Evolutionary conservation across 106 monocot species (phyloP).

Genomic region (Apostasia shenzhenica): DNA sequence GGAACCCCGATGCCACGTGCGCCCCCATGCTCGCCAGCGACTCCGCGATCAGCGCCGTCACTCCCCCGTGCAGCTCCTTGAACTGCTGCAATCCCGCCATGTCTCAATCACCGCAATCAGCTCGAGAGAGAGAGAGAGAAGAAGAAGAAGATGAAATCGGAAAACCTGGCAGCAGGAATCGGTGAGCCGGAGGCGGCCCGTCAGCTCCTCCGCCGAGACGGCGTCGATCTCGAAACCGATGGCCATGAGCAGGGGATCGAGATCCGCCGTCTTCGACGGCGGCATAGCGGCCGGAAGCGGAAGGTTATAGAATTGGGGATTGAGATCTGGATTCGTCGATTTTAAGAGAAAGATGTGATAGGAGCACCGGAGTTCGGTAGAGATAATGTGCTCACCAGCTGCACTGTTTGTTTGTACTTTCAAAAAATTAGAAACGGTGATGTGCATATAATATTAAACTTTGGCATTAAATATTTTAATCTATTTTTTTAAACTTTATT

Average conservation of each 20-base stretch:
- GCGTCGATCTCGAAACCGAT: slow-evolving; percentile 66
- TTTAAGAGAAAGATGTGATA: no score
- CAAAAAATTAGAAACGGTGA: no score
- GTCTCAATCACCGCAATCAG: not conserved
- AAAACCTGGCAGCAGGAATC: slow-evolving; percentile 12
- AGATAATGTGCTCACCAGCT: no score
- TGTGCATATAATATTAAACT: no score
- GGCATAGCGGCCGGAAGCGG: not conserved
- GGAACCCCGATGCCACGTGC: slow-evolving; percentile 74
- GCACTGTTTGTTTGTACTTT: no score
- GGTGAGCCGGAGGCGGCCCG: slow-evolving; percentile 55
- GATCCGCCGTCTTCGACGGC: slow-evolving; percentile 23
- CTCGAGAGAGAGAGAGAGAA: no score
- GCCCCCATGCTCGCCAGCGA: slow-evolving; percentile 82
- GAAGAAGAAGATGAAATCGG: no score
- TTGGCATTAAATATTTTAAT: no score
- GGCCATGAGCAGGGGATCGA: slow-evolving; percentile 48
- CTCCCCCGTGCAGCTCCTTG: slow-evolving; percentile 78
- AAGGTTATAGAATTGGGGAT: no score
- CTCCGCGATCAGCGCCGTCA: slow-evolving; percentile 87
- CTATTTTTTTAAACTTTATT: no score
- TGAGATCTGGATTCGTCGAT: no score
- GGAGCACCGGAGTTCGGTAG: no score
- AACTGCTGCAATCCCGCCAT: slow-evolving; percentile 50
- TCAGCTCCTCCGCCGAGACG: slow-evolving; percentile 42